Conservation (phyloP, 2,329 filamentous ascomycete genomes). For the Trichoderma lentiforme region DNA sequence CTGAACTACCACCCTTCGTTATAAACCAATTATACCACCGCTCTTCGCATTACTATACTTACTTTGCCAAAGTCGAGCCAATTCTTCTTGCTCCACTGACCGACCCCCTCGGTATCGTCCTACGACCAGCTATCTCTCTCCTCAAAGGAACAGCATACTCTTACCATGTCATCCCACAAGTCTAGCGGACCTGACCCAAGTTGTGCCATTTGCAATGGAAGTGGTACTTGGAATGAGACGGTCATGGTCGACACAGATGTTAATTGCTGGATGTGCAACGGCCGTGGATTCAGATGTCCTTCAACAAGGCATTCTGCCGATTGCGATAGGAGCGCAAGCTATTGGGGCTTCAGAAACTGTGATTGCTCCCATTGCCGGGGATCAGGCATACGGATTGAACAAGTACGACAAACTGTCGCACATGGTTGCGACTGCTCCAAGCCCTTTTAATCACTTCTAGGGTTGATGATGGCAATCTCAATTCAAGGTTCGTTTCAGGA, state of each 20-base stretch:
- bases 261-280: neutral
- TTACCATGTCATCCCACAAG: neutral
- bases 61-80: neutral
- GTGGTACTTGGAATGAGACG: neutral
- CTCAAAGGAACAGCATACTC: neutral
- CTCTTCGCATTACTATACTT: neutral
- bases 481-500: neutral
- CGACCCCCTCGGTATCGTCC: too few relatives aligned
- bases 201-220: neutral
- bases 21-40: neutral
- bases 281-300: neutral
- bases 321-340: neutral
- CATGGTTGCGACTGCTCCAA: neutral
- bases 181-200: neutral
- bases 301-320: neutral
- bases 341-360: neutral
- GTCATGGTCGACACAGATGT: neutral
- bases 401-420: neutral
- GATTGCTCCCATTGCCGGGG: neutral
- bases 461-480: neutral
- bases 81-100: too few relatives aligned
- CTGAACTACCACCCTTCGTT: neutral
- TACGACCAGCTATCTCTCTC: too few relatives aligned
- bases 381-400: neutral
- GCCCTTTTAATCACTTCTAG: fast-evolving